phyloP scores from a whole-genome alignment of 108 stramenopile genomes.

The Licmophora abbreviata region DNA sequence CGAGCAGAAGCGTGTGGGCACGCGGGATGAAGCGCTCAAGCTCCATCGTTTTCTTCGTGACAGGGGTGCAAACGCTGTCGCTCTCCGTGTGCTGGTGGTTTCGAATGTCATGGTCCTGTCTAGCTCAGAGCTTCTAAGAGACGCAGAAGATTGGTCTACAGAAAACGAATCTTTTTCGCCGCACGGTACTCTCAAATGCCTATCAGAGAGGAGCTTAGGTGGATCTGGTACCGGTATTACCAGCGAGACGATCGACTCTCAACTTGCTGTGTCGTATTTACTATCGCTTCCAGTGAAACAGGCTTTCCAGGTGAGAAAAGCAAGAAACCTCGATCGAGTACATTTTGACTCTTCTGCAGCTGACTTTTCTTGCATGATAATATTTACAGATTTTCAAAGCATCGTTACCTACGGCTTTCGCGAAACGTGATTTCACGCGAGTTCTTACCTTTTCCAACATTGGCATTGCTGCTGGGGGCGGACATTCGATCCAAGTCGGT shows the following conservation, averaged over 20 bases:
- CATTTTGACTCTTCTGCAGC: not conserved
- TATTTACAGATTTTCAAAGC: slow-evolving; percentile 44
- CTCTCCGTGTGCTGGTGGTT: slow-evolving; percentile 39
- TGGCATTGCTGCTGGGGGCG: slow-evolving; percentile 43
- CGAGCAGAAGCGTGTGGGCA: slow-evolving; percentile 10
- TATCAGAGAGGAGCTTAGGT: slow-evolving; percentile 68
- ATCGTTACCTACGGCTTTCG: slow-evolving; percentile 72
- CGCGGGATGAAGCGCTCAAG: slow-evolving; percentile 17
- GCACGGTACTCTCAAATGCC: slow-evolving; percentile 1
- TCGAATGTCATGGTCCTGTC: slow-evolving; percentile 24
- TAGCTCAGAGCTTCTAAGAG: not conserved
- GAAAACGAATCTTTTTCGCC: slow-evolving; percentile 13
- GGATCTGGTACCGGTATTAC: slow-evolving; percentile 68
- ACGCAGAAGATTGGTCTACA: too few species aligned
- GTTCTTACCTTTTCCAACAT: slow-evolving; percentile 55
- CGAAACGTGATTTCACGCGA: slow-evolving; percentile 56
- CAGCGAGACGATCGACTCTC: slow-evolving; percentile 56
- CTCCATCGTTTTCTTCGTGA: slow-evolving; percentile 34
- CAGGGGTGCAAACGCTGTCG: slow-evolving; percentile 55
- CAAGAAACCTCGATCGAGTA: too few species aligned
- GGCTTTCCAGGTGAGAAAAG: slow-evolving; percentile 52
- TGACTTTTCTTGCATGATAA: not conserved
- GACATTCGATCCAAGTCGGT: not conserved
- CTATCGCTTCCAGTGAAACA: slow-evolving; percentile 51
- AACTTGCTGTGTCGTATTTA: slow-evolving; percentile 55